Conservation (phyloP, 805 yeast genomes). For the Scheffersomyces spartinae region DNA sequence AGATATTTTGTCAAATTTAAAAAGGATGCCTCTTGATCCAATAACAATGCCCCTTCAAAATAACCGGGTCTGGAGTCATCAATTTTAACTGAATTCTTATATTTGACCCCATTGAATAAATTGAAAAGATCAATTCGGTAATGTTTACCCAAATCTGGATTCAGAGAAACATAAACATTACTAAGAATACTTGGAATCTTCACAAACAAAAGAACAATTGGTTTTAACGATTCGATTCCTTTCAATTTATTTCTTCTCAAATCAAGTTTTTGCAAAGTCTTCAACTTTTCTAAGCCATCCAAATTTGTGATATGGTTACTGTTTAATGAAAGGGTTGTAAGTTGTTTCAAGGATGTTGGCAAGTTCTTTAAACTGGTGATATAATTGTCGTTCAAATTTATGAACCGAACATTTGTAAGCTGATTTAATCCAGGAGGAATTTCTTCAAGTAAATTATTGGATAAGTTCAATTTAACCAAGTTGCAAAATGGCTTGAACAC, state of each 20-base stretch:
- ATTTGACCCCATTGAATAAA: conserved; percentile 41
- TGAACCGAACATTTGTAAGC: conserved; percentile 35
- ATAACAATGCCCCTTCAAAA: conserved; percentile 42
- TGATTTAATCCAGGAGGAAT: conserved; percentile 45
- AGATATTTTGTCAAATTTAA: conserved; percentile 31
- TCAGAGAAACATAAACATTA: conserved; percentile 23
- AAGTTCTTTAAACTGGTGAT: conserved; percentile 21
- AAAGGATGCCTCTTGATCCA: conserved; percentile 38
- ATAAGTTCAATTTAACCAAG: conserved; percentile 40
- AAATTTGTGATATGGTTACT: conserved; percentile 33
- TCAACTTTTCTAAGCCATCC: conserved; percentile 33
- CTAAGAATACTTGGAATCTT: conserved; percentile 19
- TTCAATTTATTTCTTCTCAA: conserved; percentile 35
- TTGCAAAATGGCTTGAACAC: conserved; percentile 28
- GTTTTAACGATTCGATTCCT: conserved; percentile 20
- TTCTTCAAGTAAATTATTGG: conserved; percentile 37
- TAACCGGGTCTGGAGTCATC: conserved; percentile 55
- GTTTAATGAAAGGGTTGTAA: conserved; percentile 38
- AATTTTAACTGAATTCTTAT: conserved; percentile 35
- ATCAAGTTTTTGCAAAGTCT: conserved; percentile 38
- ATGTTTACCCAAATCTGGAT: conserved; percentile 24
- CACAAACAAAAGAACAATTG: conserved; percentile 23
- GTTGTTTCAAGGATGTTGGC: conserved; percentile 19
- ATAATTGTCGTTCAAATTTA: conserved; percentile 31
- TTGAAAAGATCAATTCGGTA: conserved; percentile 46